A percentile compares a stretch with the other conserved stretches of the same genome.
Evolutionary conservation across 2,329 filamentous ascomycete genomes (phyloP).

Genomic region (Fusarium sp.): DNA sequence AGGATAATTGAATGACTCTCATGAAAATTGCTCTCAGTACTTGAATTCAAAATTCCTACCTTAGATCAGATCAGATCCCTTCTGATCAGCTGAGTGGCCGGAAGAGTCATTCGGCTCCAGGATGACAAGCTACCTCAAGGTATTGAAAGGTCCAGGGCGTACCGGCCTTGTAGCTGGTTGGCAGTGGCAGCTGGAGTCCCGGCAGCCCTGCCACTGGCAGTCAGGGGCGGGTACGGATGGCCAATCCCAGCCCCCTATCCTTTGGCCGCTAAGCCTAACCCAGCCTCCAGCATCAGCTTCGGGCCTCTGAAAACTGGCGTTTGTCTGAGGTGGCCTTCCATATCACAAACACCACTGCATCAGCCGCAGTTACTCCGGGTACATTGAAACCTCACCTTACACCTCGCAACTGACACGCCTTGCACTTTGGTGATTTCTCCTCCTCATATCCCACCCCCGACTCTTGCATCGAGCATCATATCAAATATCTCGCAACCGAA

Average conservation of each 20-base stretch:
- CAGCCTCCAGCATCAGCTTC: constrained; percentile 33
- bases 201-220: constrained; percentile 35
- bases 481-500: constrained; percentile 7
- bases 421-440: constrained; percentile 31
- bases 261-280: constrained; percentile 52
- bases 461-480: constrained; percentile 26
- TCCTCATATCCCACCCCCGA: constrained; percentile 29
- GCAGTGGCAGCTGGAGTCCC: constrained; percentile 25
- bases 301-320: constrained; percentile 27
- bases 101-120: constrained; percentile 38
- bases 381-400: constrained; percentile 44
- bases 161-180: constrained; percentile 26
- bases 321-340: constrained; percentile 36
- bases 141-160: not conserved
- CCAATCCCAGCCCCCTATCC: constrained; percentile 14
- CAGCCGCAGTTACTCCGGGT: constrained; percentile 49
- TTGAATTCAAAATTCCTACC: not conserved
- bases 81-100: constrained; percentile 16
- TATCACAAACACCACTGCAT: constrained; percentile 44
- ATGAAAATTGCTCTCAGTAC: not conserved
- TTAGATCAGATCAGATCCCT: not conserved
- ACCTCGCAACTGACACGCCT: constrained; percentile 40
- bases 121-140: constrained; percentile 3
- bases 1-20: not conserved
- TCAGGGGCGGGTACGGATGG: constrained; percentile 24